phyloP scores from a whole-genome alignment of 495 filamentous ascomycete genomes.

The Daldinia decipiens region DNA sequence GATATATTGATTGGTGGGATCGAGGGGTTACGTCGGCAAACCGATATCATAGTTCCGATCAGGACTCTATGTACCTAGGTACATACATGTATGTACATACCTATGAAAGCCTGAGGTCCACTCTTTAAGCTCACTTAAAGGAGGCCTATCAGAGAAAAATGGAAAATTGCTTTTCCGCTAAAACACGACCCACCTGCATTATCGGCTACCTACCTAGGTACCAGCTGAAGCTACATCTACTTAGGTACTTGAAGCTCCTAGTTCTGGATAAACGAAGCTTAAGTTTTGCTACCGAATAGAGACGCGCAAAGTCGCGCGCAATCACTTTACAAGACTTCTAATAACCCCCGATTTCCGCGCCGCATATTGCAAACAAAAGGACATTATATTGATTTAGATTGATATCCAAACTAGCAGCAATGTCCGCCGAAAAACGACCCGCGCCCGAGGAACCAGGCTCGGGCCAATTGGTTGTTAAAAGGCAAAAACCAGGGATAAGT shows the following conservation, averaged over 20 bases:
- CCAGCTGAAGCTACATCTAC: constrained; percentile 3
- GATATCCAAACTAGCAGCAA: constrained; percentile 45
- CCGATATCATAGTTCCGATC: constrained; percentile 16
- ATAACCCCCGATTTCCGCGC: background rate
- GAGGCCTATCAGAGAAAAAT: background rate
- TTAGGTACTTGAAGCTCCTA: constrained; percentile 11
- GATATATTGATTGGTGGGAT: constrained; percentile 43
- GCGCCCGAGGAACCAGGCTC: constrained; percentile 80
- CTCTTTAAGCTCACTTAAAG: no score
- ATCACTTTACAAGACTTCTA: background rate
- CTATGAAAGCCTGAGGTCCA: no score
- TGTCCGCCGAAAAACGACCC: constrained; percentile 91
- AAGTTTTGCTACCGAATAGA: background rate
- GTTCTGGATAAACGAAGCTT: background rate
- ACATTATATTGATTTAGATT: background rate
- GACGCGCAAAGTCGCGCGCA: constrained; percentile 1
- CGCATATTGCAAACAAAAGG: background rate
- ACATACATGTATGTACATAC: no score
- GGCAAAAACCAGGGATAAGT: constrained; percentile 80
- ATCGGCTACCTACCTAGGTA: no score
- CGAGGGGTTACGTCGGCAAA: constrained; percentile 25
- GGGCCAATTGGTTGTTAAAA: constrained; percentile 87
- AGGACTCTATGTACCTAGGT: no score
- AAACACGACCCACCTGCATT: background rate
- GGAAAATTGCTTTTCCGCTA: constrained; percentile 28